These are phyloP conservation scores for Boletus tylopilopsis DNA, from an alignment of 768 basidiomycete genomes.

Conservation along the genomic window DNA sequence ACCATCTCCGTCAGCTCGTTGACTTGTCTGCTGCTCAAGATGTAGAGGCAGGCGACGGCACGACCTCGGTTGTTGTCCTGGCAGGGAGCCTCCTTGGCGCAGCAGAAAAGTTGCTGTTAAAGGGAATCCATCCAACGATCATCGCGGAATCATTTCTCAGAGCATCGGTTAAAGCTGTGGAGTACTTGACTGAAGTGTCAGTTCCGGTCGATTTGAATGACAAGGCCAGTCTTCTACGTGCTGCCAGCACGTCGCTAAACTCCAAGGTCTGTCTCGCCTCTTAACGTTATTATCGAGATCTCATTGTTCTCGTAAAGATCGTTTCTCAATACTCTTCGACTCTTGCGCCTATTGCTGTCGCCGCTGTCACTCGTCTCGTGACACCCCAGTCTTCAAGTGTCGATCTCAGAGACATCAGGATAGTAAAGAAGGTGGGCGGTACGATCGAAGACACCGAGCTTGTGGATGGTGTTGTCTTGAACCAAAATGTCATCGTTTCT, in stretches of 20 bases:
- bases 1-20: conserved; percentile 63
- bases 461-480: conserved; percentile 93
- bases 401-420: conserved; percentile 91
- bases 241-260: conserved; percentile 93
- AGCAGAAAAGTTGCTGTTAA: conserved; percentile 93
- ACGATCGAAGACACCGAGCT: conserved; percentile 99
- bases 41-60: conserved; percentile 97
- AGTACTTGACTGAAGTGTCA: conserved; percentile 90
- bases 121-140: conserved; percentile 97
- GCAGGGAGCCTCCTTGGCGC: conserved; percentile 91
- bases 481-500: conserved; percentile 87
- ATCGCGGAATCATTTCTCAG: conserved; percentile 94
- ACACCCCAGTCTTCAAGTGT: conserved; percentile 90
- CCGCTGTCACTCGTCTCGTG: conserved; percentile 88
- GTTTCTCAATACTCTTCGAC: conserved; percentile 99
- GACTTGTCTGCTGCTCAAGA: conserved; percentile 98
- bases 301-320: conserved; percentile 52
- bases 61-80: conserved; percentile 94
- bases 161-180: conserved; percentile 89
- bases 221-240: conserved; percentile 77
- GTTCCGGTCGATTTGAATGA: conserved; percentile 90
- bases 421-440: conserved; percentile 98
- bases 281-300: conserved; percentile 1
- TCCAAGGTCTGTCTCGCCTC: conserved; percentile 65
- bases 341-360: conserved; percentile 97